These are phyloP conservation scores for Penicillium sp. DNA, from an alignment of 2,329 filamentous ascomycete genomes.

Conservation along the genomic window DNA sequence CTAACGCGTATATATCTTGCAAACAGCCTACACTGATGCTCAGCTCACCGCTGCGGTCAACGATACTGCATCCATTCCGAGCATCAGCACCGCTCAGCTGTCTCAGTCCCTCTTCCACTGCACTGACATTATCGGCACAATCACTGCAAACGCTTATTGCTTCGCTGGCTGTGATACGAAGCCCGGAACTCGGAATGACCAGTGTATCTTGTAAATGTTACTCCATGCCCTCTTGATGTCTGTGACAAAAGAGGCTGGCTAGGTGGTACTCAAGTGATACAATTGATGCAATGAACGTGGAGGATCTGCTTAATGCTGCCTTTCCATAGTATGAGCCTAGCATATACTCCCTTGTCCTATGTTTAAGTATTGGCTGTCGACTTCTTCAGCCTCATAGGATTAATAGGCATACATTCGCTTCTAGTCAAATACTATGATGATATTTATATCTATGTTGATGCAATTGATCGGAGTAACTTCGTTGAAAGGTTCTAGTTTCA, in stretches of 20 bases:
- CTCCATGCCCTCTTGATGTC: neutral
- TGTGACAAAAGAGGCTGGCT: neutral
- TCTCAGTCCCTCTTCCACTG: conserved; percentile 20
- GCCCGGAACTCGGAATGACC: conserved; percentile 15
- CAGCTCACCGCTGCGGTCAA: conserved; percentile 17
- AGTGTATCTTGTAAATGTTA: conserved; percentile 16
- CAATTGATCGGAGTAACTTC: too few relatives aligned
- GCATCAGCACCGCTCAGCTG: conserved; percentile 4
- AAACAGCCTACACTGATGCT: conserved; percentile 11
- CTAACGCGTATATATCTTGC: neutral
- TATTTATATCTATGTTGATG: neutral
- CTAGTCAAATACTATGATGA: neutral
- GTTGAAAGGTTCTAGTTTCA: too few relatives aligned
- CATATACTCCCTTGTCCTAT: conserved; percentile 7
- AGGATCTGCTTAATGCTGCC: neutral
- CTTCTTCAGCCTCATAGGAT: neutral
- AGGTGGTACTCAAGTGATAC: neutral
- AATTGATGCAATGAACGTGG: neutral
- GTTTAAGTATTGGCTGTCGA: neutral
- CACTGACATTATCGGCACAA: conserved; percentile 15
- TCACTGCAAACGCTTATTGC: conserved; percentile 20
- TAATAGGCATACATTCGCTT: conserved; percentile 9
- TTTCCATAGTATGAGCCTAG: neutral
- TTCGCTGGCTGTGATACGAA: conserved; percentile 20
- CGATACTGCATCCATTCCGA: conserved; percentile 16